These are phyloP conservation scores for Funneliformis mosseae DNA, from an alignment of 192 early-diverging fungal genomes.

Conservation along the genomic window DNA sequence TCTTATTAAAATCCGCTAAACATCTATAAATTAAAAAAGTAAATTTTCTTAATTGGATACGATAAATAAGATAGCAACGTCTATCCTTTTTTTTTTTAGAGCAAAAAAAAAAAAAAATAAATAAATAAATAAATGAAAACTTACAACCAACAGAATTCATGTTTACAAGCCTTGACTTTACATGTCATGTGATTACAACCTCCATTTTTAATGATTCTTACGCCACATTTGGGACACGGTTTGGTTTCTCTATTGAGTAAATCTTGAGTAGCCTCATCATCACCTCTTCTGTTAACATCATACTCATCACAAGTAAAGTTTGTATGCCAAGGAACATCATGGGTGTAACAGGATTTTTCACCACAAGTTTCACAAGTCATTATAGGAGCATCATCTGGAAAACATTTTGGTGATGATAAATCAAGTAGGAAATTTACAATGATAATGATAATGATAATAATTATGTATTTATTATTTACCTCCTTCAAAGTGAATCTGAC, in stretches of 20 bases:
- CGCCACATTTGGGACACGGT: slow-evolving; percentile 24
- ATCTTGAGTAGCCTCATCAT: neutral
- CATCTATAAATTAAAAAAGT: neutral
- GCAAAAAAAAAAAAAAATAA: neutral
- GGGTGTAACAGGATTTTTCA: slow-evolving; percentile 9
- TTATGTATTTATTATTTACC: neutral
- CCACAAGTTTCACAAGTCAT: slow-evolving; percentile 23
- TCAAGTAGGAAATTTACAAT: neutral
- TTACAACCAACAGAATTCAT: slow-evolving; percentile 34
- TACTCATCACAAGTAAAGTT: slow-evolving; percentile 8
- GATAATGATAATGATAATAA: neutral
- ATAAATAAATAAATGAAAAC: neutral
- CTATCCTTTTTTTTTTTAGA: neutral
- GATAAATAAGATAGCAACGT: neutral
- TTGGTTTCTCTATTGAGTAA: slow-evolving; percentile 18
- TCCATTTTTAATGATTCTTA: slow-evolving; percentile 26
- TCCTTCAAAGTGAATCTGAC: slow-evolving; percentile 27
- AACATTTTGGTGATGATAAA: too few relatives aligned
- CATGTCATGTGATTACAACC: slow-evolving; percentile 35
- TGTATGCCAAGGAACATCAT: slow-evolving; percentile 14
- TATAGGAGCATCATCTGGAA: slow-evolving; percentile 30
- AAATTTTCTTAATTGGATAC: neutral
- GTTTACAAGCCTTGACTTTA: neutral
- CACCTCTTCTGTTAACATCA: neutral
- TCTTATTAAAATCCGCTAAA: slow-evolving; percentile 6